Evolutionary conservation across 768 basidiomycete species (phyloP).

Genomic region (Russula dissimulans): DNA sequence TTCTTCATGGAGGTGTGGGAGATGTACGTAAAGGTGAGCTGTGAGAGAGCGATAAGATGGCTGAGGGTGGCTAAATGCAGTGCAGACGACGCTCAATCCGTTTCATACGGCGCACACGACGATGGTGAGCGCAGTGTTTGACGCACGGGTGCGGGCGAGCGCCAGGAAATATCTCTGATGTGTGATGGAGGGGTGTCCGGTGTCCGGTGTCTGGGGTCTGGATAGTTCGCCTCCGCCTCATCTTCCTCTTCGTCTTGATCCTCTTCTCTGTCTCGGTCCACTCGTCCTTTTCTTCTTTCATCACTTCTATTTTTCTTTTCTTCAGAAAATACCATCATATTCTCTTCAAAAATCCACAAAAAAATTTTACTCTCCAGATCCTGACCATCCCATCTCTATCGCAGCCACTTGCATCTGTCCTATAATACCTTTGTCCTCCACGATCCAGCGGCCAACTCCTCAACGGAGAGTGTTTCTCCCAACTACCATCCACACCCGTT

Average conservation of each 20-base stretch:
- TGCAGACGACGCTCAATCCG: conserved; percentile 83
- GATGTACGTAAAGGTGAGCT: conserved; percentile 82
- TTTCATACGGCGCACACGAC: conserved; percentile 86
- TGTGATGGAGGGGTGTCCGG: background rate
- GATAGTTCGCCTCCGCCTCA: conserved; percentile 9
- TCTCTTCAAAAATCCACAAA: conserved; percentile 5
- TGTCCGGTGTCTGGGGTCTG: background rate
- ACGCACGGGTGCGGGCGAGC: conserved; percentile 71
- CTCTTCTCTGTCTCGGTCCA: conserved; percentile 14
- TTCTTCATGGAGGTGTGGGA: conserved; percentile 98
- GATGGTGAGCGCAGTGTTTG: conserved; percentile 76
- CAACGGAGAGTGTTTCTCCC: conserved; percentile 11
- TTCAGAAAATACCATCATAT: background rate
- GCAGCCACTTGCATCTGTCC: conserved; percentile 15
- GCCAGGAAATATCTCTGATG: conserved; percentile 71
- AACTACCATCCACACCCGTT: background rate
- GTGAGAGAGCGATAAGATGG: rapidly evolving
- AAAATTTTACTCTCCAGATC: background rate
- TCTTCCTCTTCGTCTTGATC: conserved; percentile 11
- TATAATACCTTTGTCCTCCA: conserved; percentile 15
- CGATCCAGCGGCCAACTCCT: conserved; percentile 12
- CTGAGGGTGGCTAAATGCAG: background rate
- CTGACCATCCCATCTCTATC: conserved; percentile 8
- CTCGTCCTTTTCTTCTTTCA: conserved; percentile 21
- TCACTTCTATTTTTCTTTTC: conserved; percentile 16